Base-by-base conservation (phyloP, 2,329 filamentous ascomycete genomes). In the Zarea fungicola region DNA sequence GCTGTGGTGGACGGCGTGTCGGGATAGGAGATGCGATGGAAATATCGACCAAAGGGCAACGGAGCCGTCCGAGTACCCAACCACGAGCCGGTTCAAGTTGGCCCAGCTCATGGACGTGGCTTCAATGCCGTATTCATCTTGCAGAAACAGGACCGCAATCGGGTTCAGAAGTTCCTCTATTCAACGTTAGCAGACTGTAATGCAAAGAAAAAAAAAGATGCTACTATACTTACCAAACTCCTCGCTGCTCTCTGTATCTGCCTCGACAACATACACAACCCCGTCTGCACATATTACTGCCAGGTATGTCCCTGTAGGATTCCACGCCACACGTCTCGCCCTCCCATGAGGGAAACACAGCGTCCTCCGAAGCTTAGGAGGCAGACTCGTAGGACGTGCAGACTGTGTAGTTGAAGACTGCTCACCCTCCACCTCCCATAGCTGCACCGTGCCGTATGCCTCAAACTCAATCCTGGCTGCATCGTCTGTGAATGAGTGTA, bases 21-120 rank as follows among this genome's bases (percentile, higher is more conserved):
- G 72, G 35, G 73, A 72, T 23, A 82, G 65, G 43, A 80, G 62
- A 22, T 66, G 62, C 37, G 60, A 63, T 1, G 78, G 78, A 32
- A 67, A 66, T 35, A 82, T 57, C 10, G 78, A 81, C 78, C 78
- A 83, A 10, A 81, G 64, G 18, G 70, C 69, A 29, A 82, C 65
- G 18, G 74, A 77, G 26, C 79, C 79, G 52, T 83, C 79, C 0
- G 70, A 72, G 57, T 81, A 77, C 42, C 77, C 79, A 25, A 78
- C 64, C 0, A 69, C 75, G 32, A 83, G 62, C 19, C 77, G 73
- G 56, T 81, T 81, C 54, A 71, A 69, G 51, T 72, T 75, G 28
- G 74, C 62, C 79, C 79, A 83, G 10, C 76, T 69, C 45, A 82
- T 69, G 51, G 73, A 71, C 14, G 76, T 80, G 23, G 75, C 73